Conservation (phyloP, 352 stramenopile species). For the Globisporangium recalcitrans region DNA sequence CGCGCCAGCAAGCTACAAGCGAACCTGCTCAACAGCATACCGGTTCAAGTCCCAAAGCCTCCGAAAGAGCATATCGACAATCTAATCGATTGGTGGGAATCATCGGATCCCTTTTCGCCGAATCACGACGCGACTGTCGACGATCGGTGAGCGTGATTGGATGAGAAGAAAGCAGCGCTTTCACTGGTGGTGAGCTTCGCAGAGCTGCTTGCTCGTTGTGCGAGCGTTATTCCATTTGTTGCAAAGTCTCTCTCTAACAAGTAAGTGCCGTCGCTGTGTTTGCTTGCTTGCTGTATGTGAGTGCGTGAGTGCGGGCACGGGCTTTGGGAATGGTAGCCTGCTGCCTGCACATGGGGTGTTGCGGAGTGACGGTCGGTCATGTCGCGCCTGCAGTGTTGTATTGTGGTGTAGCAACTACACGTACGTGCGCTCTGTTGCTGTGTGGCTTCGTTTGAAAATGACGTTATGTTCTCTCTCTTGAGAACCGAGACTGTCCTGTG, state of each 20-base stretch:
- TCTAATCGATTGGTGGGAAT: slow-evolving; percentile 31
- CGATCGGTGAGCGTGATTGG: slow-evolving; percentile 20
- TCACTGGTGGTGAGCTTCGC: slow-evolving; percentile 39
- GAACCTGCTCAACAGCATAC: not conserved
- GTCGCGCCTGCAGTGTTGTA: not conserved
- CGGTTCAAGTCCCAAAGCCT: not conserved
- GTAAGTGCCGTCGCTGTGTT: slow-evolving; percentile 45
- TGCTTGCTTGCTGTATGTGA: slow-evolving; percentile 17
- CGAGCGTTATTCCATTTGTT: slow-evolving; percentile 53
- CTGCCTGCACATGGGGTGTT: not conserved
- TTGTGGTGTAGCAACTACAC: not conserved
- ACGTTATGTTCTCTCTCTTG: slow-evolving; percentile 69
- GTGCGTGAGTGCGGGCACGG: not conserved
- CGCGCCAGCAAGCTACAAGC: not conserved
- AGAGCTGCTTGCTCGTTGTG: not conserved
- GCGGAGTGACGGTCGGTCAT: not conserved
- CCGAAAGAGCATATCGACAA: slow-evolving; percentile 13
- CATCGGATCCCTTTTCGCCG: slow-evolving; percentile 20
- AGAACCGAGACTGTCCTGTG: slow-evolving; percentile 90
- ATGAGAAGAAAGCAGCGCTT: slow-evolving; percentile 17
- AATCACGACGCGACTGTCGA: not conserved
- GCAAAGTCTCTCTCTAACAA: slow-evolving; percentile 85
- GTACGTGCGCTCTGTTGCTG: slow-evolving; percentile 15
- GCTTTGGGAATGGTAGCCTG: not conserved
- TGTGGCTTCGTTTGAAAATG: slow-evolving; percentile 26